These are phyloP conservation scores for Hyphodiscus sp. DNA, from an alignment of 2,329 filamentous ascomycete species.

Conservation along the genomic window DNA sequence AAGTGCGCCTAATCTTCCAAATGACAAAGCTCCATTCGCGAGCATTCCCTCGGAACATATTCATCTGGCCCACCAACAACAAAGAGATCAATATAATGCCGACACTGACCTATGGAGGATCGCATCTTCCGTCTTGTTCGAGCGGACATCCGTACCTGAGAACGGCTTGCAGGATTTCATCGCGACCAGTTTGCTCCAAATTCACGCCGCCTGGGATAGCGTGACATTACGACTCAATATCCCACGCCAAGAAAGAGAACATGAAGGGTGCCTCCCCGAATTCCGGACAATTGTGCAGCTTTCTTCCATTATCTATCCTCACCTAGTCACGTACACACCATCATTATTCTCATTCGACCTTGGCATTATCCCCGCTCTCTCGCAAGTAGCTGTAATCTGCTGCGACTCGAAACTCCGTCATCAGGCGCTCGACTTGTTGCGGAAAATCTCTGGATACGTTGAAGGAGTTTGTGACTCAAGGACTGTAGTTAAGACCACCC, in stretches of 20 bases:
- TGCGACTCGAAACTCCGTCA: slow-evolving; percentile 2
- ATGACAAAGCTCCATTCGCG: too few relatives aligned
- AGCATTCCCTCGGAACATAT: too few relatives aligned
- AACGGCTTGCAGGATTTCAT: slow-evolving; percentile 3
- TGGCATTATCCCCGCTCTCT: slow-evolving; percentile 10
- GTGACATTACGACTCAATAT: slow-evolving; percentile 3
- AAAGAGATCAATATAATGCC: not conserved
- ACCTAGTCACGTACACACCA: not conserved
- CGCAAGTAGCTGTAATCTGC: slow-evolving; percentile 10
- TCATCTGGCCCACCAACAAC: not conserved
- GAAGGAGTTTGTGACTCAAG: slow-evolving; percentile 14
- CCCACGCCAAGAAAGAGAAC: slow-evolving; percentile 4
- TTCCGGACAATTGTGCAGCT: slow-evolving; percentile 7
- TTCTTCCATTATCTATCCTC: slow-evolving; percentile 1
- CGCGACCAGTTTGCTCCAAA: slow-evolving; percentile 1
- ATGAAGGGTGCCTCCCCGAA: slow-evolving; percentile 6
- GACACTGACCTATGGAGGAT: too few relatives aligned
- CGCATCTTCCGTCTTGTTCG: not conserved
- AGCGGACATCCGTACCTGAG: too few relatives aligned
- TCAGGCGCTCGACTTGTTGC: slow-evolving; percentile 7
- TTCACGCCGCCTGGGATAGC: slow-evolving; percentile 6
- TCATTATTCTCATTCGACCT: slow-evolving; percentile 10
- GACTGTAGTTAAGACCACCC: not conserved
- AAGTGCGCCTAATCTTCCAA: too few relatives aligned
- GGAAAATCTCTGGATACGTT: slow-evolving; percentile 4